Conservation (phyloP, 2,329 filamentous ascomycete species). For the Cytospora chrysosperma region DNA sequence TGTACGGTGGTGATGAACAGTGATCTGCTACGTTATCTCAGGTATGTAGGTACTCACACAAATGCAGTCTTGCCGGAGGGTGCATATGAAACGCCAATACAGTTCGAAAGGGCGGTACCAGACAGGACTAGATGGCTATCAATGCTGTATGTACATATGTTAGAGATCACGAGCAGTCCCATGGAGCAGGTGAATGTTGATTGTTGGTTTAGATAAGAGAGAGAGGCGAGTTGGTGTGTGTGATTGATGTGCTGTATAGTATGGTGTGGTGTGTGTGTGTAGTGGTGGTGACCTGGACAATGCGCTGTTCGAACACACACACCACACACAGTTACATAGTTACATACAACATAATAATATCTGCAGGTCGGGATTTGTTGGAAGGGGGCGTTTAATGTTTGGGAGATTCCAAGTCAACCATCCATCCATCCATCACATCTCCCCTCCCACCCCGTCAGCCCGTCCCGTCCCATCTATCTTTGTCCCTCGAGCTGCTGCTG, state of each 20-base stretch:
- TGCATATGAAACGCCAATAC: background rate
- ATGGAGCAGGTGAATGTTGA: background rate
- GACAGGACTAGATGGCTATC: background rate
- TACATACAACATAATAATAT: background rate
- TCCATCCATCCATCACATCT: background rate
- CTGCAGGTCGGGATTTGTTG: slow-evolving; percentile 1
- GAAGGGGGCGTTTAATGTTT: background rate
- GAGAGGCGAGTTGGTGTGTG: background rate
- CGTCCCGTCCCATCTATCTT: background rate
- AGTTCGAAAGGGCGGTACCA: no score
- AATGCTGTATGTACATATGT: background rate
- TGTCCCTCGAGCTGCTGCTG: no score
- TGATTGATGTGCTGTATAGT: background rate
- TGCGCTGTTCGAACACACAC: background rate
- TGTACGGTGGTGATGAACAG: background rate
- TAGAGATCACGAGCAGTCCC: background rate
- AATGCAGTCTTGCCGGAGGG: background rate
- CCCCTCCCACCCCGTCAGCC: no score
- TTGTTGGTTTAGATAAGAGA: slow-evolving; percentile 4
- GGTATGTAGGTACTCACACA: no score
- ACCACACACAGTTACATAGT: no score
- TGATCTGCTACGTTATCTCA: background rate
- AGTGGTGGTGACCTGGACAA: background rate
- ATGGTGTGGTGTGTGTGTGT: background rate
- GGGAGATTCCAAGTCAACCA: background rate